Evolutionary conservation across 495 filamentous ascomycete genomes (phyloP).

Genomic region (Viridothelium virens): DNA sequence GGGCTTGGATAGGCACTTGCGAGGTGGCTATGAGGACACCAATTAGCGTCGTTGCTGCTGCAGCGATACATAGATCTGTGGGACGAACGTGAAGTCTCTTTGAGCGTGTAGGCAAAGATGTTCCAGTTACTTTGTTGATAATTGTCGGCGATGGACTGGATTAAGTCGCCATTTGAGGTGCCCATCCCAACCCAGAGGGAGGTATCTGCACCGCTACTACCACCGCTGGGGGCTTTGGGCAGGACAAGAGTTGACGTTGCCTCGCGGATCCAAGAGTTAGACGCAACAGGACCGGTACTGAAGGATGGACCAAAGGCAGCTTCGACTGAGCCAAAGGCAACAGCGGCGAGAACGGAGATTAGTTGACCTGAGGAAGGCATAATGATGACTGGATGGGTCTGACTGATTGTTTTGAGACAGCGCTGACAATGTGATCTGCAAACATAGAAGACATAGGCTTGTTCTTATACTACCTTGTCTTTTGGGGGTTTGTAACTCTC

Average conservation of each 20-base stretch:
- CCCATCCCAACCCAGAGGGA: slow-evolving; percentile 39
- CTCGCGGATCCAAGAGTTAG: slow-evolving; percentile 34
- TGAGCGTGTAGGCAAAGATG: slow-evolving; percentile 18
- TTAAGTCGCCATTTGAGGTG: slow-evolving; percentile 37
- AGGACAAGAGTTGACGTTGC: slow-evolving; percentile 35
- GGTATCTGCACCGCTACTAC: slow-evolving; percentile 26
- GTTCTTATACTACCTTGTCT: not conserved
- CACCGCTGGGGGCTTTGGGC: slow-evolving; percentile 21
- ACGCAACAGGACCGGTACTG: slow-evolving; percentile 36
- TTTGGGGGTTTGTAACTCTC: not conserved
- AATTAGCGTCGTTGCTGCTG: not conserved
- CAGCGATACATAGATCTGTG: not conserved
- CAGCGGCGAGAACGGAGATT: not conserved
- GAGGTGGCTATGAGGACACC: not conserved
- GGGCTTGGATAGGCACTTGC: not conserved
- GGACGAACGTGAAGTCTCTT: slow-evolving; percentile 7
- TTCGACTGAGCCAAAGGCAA: not conserved
- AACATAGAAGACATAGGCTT: not conserved
- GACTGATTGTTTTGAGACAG: not conserved
- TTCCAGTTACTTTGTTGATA: slow-evolving; percentile 27
- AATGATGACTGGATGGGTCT: not conserved
- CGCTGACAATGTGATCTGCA: not conserved
- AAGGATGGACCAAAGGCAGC: slow-evolving; percentile 19
- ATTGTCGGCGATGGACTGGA: slow-evolving; percentile 27
- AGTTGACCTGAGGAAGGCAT: slow-evolving; percentile 1